These are phyloP conservation scores for Pseudogymnoascus sp. DNA, from an alignment of 2,329 filamentous ascomycete species.

Conservation along the genomic window DNA sequence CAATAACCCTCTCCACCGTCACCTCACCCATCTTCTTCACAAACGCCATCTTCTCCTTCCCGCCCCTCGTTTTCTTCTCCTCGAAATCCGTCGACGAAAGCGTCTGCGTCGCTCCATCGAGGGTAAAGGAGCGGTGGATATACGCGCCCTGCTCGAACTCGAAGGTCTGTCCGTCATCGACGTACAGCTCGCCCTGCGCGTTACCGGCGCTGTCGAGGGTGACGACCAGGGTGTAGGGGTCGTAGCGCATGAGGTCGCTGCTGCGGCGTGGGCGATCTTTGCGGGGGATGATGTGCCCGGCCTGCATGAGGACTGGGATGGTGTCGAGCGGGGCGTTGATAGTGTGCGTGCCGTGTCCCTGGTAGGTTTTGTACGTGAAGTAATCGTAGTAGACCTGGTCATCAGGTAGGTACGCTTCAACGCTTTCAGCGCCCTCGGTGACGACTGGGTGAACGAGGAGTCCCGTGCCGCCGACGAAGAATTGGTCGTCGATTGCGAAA, in stretches of 20 bases:
- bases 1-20: slow-evolving; percentile 70
- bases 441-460: slow-evolving; percentile 89
- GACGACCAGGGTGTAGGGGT: slow-evolving; percentile 88
- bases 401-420: slow-evolving; percentile 81
- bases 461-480: slow-evolving; percentile 82
- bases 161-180: slow-evolving; percentile 90
- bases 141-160: slow-evolving; percentile 79
- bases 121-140: slow-evolving; percentile 74
- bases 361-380: slow-evolving; percentile 71
- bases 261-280: slow-evolving; percentile 82
- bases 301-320: slow-evolving; percentile 84
- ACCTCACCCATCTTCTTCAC: slow-evolving; percentile 72
- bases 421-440: slow-evolving; percentile 60
- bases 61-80: slow-evolving; percentile 33
- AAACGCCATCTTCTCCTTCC: slow-evolving; percentile 52
- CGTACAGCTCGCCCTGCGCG: slow-evolving; percentile 75
- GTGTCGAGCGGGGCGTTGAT: slow-evolving; percentile 73
- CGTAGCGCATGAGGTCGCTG: slow-evolving; percentile 80
- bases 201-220: slow-evolving; percentile 58
- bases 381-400: slow-evolving; percentile 91
- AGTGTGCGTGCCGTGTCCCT: slow-evolving; percentile 59
- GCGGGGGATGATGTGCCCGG: slow-evolving; percentile 83
- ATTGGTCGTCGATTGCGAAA: slow-evolving; percentile 85
- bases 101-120: slow-evolving; percentile 41
- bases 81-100: slow-evolving; percentile 63